A percentile compares a stretch with the other conserved stretches of the same genome.
These are phyloP conservation scores for Eucalyptus tenuipes DNA, from an alignment of 345 rosid species.

Conservation along the genomic window DNA sequence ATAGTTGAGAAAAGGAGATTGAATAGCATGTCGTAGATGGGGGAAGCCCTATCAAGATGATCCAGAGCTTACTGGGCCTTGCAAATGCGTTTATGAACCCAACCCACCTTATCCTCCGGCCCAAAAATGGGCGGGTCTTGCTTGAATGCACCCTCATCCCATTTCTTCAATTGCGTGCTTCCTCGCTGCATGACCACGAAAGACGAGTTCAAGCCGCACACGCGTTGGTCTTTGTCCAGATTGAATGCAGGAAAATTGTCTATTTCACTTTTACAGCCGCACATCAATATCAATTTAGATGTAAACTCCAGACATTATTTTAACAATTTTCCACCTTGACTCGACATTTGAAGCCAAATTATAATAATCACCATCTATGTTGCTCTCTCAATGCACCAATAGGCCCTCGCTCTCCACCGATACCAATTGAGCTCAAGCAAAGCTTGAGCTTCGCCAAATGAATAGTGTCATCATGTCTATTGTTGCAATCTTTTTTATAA, in stretches of 20 bases:
- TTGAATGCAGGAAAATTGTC: too few species aligned
- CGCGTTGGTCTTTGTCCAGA: neutral
- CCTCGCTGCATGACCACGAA: neutral
- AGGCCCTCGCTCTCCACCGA: too few species aligned
- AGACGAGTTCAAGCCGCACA: neutral
- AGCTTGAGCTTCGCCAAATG: too few species aligned
- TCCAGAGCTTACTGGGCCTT: neutral
- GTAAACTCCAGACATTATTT: too few species aligned
- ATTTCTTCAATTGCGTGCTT: neutral
- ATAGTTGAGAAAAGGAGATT: neutral
- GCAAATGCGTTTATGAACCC: neutral
- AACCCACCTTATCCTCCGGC: neutral
- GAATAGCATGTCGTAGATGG: neutral
- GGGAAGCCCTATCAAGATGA: neutral
- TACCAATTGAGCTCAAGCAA: too few species aligned
- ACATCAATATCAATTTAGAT: too few species aligned
- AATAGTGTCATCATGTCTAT: fast-evolving
- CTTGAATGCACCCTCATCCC: neutral
- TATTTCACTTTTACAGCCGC: too few species aligned
- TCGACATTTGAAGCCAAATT: too few species aligned
- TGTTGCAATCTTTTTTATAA: too few species aligned
- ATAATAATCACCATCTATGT: too few species aligned
- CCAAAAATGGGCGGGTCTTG: neutral
- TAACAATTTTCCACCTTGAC: too few species aligned
- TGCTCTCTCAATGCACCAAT: too few species aligned